A percentile compares a stretch with the other conserved stretches of the same genome.
Evolutionary conservation across 2,329 filamentous ascomycete genomes (phyloP).

Genomic region (Neurospora sp.): DNA sequence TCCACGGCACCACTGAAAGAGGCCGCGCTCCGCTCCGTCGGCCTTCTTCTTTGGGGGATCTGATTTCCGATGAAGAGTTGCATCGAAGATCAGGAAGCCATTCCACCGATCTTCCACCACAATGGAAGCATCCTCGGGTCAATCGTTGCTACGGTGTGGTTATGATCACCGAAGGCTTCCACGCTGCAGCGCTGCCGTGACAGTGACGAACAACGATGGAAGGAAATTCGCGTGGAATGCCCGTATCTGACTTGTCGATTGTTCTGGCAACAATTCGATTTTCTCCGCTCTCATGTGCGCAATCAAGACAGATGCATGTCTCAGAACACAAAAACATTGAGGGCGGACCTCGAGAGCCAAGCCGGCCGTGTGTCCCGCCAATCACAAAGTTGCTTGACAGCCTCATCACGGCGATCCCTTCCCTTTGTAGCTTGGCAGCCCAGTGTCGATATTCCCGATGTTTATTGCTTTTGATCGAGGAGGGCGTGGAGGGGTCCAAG

Average conservation of each 20-base stretch:
- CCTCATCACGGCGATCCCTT: not conserved
- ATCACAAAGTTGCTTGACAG: not conserved
- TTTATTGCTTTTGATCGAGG: not conserved
- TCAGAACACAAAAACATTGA: not conserved
- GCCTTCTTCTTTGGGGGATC: not conserved
- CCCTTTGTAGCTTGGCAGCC: not conserved
- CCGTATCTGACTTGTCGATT: not conserved
- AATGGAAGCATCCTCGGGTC: not conserved
- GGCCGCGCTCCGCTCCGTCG: not conserved
- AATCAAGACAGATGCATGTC: not conserved
- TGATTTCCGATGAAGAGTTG: not conserved
- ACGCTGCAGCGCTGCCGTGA: not conserved
- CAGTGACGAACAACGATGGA: not conserved
- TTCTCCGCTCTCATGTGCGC: not conserved
- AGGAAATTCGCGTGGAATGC: not conserved
- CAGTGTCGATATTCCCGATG: not conserved
- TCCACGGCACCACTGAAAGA: not conserved
- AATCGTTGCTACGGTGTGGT: not conserved
- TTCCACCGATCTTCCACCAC: not conserved
- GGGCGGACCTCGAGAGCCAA: not conserved
- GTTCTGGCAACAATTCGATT: not conserved
- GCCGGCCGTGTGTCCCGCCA: not conserved
- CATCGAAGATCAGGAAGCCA: not conserved
- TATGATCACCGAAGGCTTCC: not conserved
- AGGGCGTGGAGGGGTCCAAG: not conserved